Evolutionary conservation across 2,329 filamentous ascomycete species (phyloP).

Genomic region (Triangularia setosa): DNA sequence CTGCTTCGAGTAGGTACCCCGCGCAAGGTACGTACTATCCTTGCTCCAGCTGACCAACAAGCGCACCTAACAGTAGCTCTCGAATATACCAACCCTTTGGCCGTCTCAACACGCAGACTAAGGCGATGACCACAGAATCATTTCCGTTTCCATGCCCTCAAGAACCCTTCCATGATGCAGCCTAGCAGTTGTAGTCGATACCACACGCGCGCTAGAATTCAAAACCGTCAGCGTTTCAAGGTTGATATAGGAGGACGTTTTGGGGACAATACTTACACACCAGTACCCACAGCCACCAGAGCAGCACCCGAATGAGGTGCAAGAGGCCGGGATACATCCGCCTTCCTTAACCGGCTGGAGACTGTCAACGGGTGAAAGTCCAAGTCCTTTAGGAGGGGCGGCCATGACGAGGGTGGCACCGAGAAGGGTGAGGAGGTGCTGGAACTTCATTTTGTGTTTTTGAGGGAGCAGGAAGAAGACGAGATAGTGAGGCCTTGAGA

Average conservation of each 20-base stretch:
- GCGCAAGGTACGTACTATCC: no score
- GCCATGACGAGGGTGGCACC: background rate
- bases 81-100: no score
- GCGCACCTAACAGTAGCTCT: background rate
- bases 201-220: background rate
- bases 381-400: background rate
- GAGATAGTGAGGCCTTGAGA: background rate
- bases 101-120: no score
- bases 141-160: background rate
- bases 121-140: no score
- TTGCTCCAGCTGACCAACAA: no score
- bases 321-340: background rate
- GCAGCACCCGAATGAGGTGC: background rate
- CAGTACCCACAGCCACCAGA: background rate
- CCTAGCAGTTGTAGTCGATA: background rate
- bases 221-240: background rate
- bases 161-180: background rate
- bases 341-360: background rate
- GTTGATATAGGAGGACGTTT: background rate
- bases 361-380: background rate
- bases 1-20: no score
- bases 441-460: background rate
- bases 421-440: background rate
- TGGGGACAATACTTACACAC: background rate
- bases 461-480: no score